Evolutionary conservation across 2,329 filamentous ascomycete species (phyloP), one percentile per base, ranked within the genome.

Genomic region (Hansfordia pulvinata): DNA sequence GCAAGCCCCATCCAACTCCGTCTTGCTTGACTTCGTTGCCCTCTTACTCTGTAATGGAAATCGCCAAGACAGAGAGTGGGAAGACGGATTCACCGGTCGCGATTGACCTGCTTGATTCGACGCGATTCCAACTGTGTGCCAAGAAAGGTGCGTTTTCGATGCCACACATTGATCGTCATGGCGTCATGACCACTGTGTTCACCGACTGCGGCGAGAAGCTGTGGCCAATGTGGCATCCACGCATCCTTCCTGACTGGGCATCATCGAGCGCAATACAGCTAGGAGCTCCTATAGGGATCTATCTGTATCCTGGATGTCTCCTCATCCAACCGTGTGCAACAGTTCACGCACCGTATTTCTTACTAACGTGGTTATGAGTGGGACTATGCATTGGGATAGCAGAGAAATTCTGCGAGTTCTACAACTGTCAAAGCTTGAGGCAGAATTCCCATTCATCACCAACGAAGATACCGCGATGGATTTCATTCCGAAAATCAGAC

Each of bases 341-440:
- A 12, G 20, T 26, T 8, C 25, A 26, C 17, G 25, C 25, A 12
- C 25, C 25, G 6, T 26, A 8, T 12, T 26, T 18, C 11, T 26
- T 14, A 25, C 25, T 8, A 12, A 26, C 12, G 25, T 26, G 6
- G 17, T 26, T 4, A 26, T 26, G 25, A 21, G 6, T 12, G 17
- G 26, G 6, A 20, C 15, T 10, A 26, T 19, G 18, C 25, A 30
- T 12, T 21, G 22, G 18, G 28, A 25, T n/a, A 27, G 13, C 13
- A 16, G 24, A 14, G 10, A 20, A 2, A 14, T 27, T 11, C 24
- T 30, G 10, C 13, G 11, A 13, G 12, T 20, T 10, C 23, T 20
- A 11, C 2, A 30, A 18, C 19, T 27, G n/a, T 25, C 29, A 10
- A 14, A 20, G 15, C 9, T 20, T 11, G n/a, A 11, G n/a, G 11